Conservation (phyloP, 2,329 filamentous ascomycete genomes). For the Claviceps sp. region DNA sequence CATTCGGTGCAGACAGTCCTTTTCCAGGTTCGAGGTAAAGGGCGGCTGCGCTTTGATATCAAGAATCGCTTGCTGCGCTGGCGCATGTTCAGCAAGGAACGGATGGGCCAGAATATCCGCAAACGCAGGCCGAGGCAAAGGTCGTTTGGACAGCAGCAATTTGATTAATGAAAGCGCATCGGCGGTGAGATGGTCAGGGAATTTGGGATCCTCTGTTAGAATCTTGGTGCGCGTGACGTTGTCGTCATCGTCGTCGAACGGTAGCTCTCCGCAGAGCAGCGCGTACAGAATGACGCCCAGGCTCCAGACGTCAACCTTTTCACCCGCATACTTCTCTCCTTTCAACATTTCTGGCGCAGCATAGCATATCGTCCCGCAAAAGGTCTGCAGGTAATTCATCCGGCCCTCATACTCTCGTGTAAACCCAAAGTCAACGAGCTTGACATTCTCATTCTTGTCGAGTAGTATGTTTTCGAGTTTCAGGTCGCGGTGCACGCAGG, state of each 20-base stretch:
- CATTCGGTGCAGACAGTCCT: slow-evolving; percentile 86
- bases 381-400: slow-evolving; percentile 88
- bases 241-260: slow-evolving; percentile 94
- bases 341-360: slow-evolving; percentile 97
- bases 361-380: slow-evolving; percentile 95
- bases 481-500: slow-evolving; percentile 89
- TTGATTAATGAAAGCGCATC: slow-evolving; percentile 69
- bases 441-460: slow-evolving; percentile 95
- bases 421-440: slow-evolving; percentile 95
- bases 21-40: slow-evolving; percentile 77
- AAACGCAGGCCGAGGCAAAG: slow-evolving; percentile 66
- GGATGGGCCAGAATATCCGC: slow-evolving; percentile 78
- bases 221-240: slow-evolving; percentile 75
- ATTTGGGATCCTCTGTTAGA: slow-evolving; percentile 71
- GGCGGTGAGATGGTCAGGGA: slow-evolving; percentile 63
- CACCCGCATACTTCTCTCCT: slow-evolving; percentile 92
- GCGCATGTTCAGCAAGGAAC: slow-evolving; percentile 77
- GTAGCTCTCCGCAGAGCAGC: slow-evolving; percentile 70
- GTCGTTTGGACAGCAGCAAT: slow-evolving; percentile 77
- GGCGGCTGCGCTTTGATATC: slow-evolving; percentile 68
- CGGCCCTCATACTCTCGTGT: slow-evolving; percentile 95
- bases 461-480: slow-evolving; percentile 86
- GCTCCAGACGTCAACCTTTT: slow-evolving; percentile 97
- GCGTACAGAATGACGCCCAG: slow-evolving; percentile 76
- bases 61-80: slow-evolving; percentile 78